Base-by-base conservation (phyloP, 352 stramenopile genomes). In the Globisporangium recalcitrans region DNA sequence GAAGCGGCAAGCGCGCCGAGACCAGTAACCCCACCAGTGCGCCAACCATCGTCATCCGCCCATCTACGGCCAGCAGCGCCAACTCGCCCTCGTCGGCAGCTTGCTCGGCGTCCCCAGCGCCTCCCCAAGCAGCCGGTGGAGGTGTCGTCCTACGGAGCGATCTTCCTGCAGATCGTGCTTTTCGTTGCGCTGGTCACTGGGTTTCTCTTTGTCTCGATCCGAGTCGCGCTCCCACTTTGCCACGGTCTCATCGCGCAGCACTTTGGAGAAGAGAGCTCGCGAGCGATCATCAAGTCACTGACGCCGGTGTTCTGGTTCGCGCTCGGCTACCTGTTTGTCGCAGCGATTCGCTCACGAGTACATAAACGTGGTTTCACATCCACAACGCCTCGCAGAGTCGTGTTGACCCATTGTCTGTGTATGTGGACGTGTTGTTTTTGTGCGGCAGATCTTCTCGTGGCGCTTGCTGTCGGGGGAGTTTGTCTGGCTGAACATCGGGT, bases 281-380 rank as follows among this genome's bases (percentile, higher is more conserved):
- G 75, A 19, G 58, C 62, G 19, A 56, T 83, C 26, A 10, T 53
- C 8, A 64, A 75, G 31, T 68, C 69, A 21, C 42, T 88, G 3
- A 68, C 72, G 5, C 72, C 81, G 8, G 40, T 84, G 32, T 56
- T 85, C 24, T 90, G 81, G 81, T 90, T 90, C 49, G 63, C 54
- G 10, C 36, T 80, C 36, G 81, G 81, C 2, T 87, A 85, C 58
- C 40, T 63, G 4, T 63, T 88, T 5, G 79, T 88, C 19, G 24
- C 73, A 3, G 19, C 76, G 10, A 59, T 90, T 11, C 70, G 76
- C 1, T 75, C 68, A 14, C 75, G 74, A 29, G 77, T 85, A 57
- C n/a, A 65, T 58, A 4, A 11, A 1, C 13, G 3, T 16, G n/a
- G n/a, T n/a, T n/a, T n/a, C n/a, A n/a, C n/a, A n/a, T 36, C 0